Conservation (phyloP, 129 eudicot genomes). For the Erigeron canadensis region DNA sequence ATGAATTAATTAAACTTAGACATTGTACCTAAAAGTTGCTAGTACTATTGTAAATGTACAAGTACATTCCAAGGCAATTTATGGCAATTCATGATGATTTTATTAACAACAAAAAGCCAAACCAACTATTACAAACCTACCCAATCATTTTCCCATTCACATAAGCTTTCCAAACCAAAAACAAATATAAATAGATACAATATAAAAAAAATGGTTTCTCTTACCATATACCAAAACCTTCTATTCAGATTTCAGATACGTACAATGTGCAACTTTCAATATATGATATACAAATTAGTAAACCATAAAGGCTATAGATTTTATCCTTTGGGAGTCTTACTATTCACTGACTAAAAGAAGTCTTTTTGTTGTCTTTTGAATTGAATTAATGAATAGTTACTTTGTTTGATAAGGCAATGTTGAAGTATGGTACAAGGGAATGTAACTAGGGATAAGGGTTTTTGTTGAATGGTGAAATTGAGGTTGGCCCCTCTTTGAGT, state of each 20-base stretch:
- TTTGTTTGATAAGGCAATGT: slow-evolving; percentile 31
- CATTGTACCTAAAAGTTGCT: slow-evolving; percentile 41
- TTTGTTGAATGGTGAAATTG: slow-evolving; percentile 24
- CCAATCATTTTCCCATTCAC: slow-evolving; percentile 35
- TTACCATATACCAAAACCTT: neutral
- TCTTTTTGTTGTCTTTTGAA: neutral
- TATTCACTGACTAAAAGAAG: slow-evolving; percentile 9
- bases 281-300: neutral
- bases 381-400: slow-evolving; percentile 10
- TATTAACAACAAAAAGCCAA: slow-evolving; percentile 30
- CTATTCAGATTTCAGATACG: too few species aligned
- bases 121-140: slow-evolving; percentile 29
- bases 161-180: slow-evolving; percentile 2
- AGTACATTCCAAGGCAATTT: slow-evolving; percentile 41
- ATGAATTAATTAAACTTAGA: slow-evolving; percentile 16
- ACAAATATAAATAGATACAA: neutral
- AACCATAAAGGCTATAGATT: slow-evolving; percentile 7
- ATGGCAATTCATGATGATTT: slow-evolving; percentile 38
- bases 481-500: slow-evolving; percentile 36
- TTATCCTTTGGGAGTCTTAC: slow-evolving; percentile 8
- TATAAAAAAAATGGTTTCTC: neutral
- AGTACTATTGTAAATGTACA: slow-evolving; percentile 30
- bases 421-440: slow-evolving; percentile 38
- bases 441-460: slow-evolving; percentile 33
- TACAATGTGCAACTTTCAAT: neutral